Base-by-base conservation (phyloP, 768 basidiomycete genomes). In the Tulasnella sp. region DNA sequence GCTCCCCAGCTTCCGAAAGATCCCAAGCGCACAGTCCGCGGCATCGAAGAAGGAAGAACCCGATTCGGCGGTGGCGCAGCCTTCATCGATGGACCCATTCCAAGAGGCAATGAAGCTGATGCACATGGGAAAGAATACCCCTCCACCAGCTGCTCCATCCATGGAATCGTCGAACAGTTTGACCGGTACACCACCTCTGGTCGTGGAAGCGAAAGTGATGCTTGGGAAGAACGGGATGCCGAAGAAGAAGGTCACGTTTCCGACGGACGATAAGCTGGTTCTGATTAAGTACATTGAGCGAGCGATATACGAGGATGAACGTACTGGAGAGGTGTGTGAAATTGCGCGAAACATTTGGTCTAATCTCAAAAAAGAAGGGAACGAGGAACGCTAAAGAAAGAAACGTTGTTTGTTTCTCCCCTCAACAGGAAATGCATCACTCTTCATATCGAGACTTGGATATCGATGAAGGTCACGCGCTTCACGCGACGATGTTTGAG, bases 1-100 rank as follows among this genome's bases (percentile, higher is more conserved):
- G 70, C 73, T 92, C 21, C 89, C 89, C 10, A 87, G 79, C 57
- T 92, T 92, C 76, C 90, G 84, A 73, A 92, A 91, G 70, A 84
- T 62, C 4, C 59, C 65, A 2, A 38, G 15, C 41, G 30, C 61
- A 22, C 9, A 65, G 0, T 70, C 71, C 4, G 63, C 70, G 8
- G 69, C 65, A 55, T 66, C 67, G 53, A 78, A 77, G 65, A 80
- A 81, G 73, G 76, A 74, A 65, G 82, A 81, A 57, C 70, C 72
- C 5, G 79, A 79, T 62, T 58, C 65, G 42, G 85, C 85, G 67
- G 74, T 84, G 25, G 82, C 88, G 31, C 83, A 87, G 70, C 85
- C 87, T 1, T 85, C 83, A 25, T 62, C 63, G 19, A 54, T 82
- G 60, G 81, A 92, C 68, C 84, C 88, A 3, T 91, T 91, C 73